These are phyloP conservation scores for Linnemannia exigua DNA, from an alignment of 192 early-diverging fungal species.

Conservation along the genomic window DNA sequence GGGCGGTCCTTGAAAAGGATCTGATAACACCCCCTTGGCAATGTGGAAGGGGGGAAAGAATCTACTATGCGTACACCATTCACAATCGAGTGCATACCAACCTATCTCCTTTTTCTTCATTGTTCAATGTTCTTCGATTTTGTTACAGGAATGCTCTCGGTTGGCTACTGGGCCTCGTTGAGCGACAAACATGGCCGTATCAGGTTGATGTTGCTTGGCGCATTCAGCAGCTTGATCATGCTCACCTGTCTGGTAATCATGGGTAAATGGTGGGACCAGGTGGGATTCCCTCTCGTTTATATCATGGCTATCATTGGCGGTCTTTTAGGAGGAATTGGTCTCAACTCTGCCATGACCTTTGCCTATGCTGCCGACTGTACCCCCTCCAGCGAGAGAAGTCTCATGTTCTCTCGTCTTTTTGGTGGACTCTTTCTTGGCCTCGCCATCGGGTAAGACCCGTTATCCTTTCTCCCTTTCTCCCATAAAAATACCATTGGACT, in stretches of 20 bases:
- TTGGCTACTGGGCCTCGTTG: constrained; percentile 45
- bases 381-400: constrained; percentile 17
- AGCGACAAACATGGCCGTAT: constrained; percentile 45
- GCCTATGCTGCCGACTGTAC: constrained; percentile 54
- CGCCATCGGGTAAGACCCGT: constrained; percentile 39
- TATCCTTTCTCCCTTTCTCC: not conserved
- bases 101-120: not conserved
- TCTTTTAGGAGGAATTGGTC: constrained; percentile 22
- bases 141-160: constrained; percentile 20
- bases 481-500: no score
- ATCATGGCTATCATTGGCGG: not conserved
- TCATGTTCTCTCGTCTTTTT: constrained; percentile 33
- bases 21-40: not conserved
- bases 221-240: constrained; percentile 1
- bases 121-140: not conserved
- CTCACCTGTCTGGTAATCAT: constrained; percentile 12
- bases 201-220: constrained; percentile 22
- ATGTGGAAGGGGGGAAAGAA: not conserved
- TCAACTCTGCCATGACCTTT: constrained; percentile 25
- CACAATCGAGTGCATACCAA: not conserved
- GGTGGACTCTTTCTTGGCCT: constrained; percentile 38
- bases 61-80: not conserved
- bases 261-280: constrained; percentile 43
- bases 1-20: not conserved
- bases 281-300: constrained; percentile 31